Conservation (phyloP, 2,329 filamentous ascomycete species). For the Trichoderma aggressivum region DNA sequence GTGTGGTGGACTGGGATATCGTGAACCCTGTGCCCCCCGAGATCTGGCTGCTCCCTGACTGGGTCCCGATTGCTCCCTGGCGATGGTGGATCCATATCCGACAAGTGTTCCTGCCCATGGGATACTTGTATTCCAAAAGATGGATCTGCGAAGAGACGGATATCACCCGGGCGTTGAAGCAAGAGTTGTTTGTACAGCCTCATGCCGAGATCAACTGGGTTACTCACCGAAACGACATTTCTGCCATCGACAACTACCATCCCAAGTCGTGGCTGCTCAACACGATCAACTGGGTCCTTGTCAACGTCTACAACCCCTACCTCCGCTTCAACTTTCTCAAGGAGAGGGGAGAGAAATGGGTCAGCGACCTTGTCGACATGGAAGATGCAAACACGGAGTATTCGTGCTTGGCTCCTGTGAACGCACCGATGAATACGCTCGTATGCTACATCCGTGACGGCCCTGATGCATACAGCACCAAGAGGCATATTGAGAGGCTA, state of each 20-base stretch:
- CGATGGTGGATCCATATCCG: slow-evolving; percentile 98
- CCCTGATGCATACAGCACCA: slow-evolving; percentile 66
- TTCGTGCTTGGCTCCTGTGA: slow-evolving; percentile 83
- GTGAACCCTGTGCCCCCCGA: slow-evolving; percentile 94
- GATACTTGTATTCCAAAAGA: slow-evolving; percentile 79
- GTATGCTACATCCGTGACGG: slow-evolving; percentile 83
- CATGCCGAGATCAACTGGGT: slow-evolving; percentile 76
- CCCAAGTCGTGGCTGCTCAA: slow-evolving; percentile 86
- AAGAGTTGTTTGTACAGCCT: slow-evolving; percentile 79
- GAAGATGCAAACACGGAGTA: slow-evolving; percentile 94
- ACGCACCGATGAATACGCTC: slow-evolving; percentile 84
- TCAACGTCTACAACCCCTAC: slow-evolving; percentile 76
- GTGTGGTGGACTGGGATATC: slow-evolving; percentile 82
- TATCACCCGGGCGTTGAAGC: slow-evolving; percentile 66
- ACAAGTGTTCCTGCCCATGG: slow-evolving; percentile 93
- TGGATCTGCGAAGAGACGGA: slow-evolving; percentile 76
- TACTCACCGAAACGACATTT: slow-evolving; percentile 77
- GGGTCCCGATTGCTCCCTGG: slow-evolving; percentile 87
- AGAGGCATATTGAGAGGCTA: slow-evolving; percentile 74
- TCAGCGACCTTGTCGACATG: slow-evolving; percentile 78
- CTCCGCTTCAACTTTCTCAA: slow-evolving; percentile 64
- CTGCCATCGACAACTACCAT: slow-evolving; percentile 80
- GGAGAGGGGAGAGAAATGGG: slow-evolving; percentile 73
- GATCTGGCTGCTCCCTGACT: slow-evolving; percentile 88
- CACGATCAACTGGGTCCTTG: slow-evolving; percentile 71